Conservation (phyloP, 352 stramenopile species). For the Phytopythium chamaehyphon region DNA sequence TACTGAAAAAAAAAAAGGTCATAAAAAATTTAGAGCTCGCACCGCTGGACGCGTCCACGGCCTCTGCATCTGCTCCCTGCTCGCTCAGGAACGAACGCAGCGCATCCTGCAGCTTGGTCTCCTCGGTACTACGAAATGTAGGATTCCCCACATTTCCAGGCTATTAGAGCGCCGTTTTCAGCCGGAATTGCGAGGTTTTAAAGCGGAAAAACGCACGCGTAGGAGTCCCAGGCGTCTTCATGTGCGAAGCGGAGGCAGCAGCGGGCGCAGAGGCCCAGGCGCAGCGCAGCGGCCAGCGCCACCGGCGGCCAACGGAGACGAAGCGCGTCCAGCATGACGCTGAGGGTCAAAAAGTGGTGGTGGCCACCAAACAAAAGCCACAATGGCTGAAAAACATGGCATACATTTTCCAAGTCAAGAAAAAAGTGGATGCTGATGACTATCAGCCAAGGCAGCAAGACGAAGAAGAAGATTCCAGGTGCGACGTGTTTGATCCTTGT, state of each 20-base stretch:
- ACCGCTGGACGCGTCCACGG: constrained; percentile 1
- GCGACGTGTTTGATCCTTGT: too few relatives aligned
- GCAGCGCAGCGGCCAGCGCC: constrained; percentile 24
- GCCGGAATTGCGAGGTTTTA: background rate
- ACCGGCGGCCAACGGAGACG: background rate
- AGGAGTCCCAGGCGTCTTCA: constrained; percentile 38
- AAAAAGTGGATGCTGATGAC: too few relatives aligned
- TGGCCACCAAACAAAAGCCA: too few relatives aligned
- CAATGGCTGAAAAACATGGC: too few relatives aligned
- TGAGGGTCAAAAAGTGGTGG: too few relatives aligned
- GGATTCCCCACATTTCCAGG: background rate
- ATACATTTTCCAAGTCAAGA: too few relatives aligned
- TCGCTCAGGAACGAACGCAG: constrained; percentile 5
- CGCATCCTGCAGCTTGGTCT: constrained; percentile 24
- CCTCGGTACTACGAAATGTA: constrained; percentile 21
- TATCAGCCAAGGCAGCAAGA: too few relatives aligned
- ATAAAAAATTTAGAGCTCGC: too few relatives aligned
- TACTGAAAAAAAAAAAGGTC: too few relatives aligned
- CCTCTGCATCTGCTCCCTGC: background rate
- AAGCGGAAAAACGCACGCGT: constrained; percentile 34
- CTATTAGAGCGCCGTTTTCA: constrained; percentile 6
- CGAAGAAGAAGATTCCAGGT: too few relatives aligned
- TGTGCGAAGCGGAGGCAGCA: constrained; percentile 65
- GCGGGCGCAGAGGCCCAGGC: constrained; percentile 46
- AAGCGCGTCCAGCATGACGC: too few relatives aligned